These are phyloP conservation scores for Starmerella sirachaensis DNA, from an alignment of 805 yeast species.

Conservation along the genomic window DNA sequence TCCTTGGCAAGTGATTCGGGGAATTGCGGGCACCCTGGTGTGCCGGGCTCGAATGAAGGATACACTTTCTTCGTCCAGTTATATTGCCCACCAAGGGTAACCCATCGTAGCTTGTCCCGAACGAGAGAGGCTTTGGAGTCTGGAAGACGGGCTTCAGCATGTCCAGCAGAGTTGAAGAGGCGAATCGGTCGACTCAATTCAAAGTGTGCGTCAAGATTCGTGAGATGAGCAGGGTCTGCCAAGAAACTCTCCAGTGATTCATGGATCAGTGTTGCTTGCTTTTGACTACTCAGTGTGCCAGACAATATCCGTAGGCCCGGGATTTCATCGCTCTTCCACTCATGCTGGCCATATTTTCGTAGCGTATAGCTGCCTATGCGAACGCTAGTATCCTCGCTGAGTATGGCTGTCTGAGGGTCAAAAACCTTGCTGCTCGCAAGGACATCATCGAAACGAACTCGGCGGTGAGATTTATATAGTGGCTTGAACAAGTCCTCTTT, in stretches of 20 bases:
- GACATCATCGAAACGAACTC: conserved; percentile 4
- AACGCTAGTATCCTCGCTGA: neutral
- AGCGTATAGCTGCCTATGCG: conserved; percentile 7
- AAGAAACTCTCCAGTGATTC: conserved; percentile 28
- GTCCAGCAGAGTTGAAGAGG: conserved; percentile 20
- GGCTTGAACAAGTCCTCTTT: conserved; percentile 23
- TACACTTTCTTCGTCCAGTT: conserved; percentile 35
- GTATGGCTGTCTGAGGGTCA: too few species aligned
- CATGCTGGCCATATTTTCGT: neutral
- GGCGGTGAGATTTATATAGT: conserved; percentile 21
- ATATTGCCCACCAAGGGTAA: conserved; percentile 37
- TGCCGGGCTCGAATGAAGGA: conserved; percentile 29
- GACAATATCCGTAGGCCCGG: conserved; percentile 30
- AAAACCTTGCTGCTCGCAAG: conserved; percentile 7
- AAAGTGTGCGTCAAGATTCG: conserved; percentile 30
- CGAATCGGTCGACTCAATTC: conserved; percentile 26
- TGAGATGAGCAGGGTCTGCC: conserved; percentile 26
- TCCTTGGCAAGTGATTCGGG: conserved; percentile 24
- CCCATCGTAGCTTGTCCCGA: conserved; percentile 32
- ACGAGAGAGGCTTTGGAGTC: conserved; percentile 8
- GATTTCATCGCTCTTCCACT: conserved; percentile 23
- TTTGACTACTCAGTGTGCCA: conserved; percentile 18
- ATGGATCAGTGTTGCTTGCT: conserved; percentile 26
- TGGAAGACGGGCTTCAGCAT: neutral
- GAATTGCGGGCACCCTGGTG: conserved; percentile 27